Evolutionary conservation across 495 filamentous ascomycete species (phyloP).

Genomic region (Neurospora sp.): DNA sequence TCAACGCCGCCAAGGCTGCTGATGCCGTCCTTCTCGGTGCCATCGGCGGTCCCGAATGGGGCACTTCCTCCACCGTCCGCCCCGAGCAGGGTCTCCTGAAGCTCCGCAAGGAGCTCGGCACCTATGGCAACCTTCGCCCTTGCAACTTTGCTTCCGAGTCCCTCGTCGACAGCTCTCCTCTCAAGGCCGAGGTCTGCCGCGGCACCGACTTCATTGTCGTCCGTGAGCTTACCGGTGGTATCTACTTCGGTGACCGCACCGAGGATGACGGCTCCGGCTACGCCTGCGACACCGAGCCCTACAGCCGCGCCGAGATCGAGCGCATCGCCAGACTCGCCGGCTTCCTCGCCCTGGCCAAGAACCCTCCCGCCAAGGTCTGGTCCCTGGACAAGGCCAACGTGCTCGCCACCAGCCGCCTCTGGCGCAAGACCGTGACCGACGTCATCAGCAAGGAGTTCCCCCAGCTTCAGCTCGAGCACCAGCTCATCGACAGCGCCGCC

Average conservation of each 20-base stretch:
- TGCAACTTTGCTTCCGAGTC: slow-evolving; percentile 92
- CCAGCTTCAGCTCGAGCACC: slow-evolving; percentile 71
- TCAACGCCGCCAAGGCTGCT: slow-evolving; percentile 76
- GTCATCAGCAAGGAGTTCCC: slow-evolving; percentile 82
- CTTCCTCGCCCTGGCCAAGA: slow-evolving; percentile 66
- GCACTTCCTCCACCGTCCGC: slow-evolving; percentile 67
- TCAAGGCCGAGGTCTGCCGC: slow-evolving; percentile 77
- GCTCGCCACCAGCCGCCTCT: slow-evolving; percentile 78
- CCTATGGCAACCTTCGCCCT: slow-evolving; percentile 94
- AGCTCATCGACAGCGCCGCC: slow-evolving; percentile 90
- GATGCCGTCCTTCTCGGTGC: slow-evolving; percentile 91
- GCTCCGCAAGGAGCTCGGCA: slow-evolving; percentile 87
- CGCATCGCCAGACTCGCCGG: slow-evolving; percentile 77
- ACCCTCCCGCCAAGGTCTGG: slow-evolving; percentile 77
- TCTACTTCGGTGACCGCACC: slow-evolving; percentile 92
- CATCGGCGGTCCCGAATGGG: slow-evolving; percentile 97
- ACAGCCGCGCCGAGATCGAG: slow-evolving; percentile 81
- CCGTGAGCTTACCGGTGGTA: slow-evolving; percentile 87
- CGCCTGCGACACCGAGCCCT: slow-evolving; percentile 84
- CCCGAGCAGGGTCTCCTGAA: slow-evolving; percentile 91
- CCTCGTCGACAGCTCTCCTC: slow-evolving; percentile 77
- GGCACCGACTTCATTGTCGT: slow-evolving; percentile 92
- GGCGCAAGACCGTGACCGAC: slow-evolving; percentile 81
- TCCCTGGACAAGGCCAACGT: slow-evolving; percentile 97
- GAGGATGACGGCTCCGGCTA: slow-evolving; percentile 73